Conservation (phyloP, 2,329 filamentous ascomycete genomes). For the Septoria linicola region DNA sequence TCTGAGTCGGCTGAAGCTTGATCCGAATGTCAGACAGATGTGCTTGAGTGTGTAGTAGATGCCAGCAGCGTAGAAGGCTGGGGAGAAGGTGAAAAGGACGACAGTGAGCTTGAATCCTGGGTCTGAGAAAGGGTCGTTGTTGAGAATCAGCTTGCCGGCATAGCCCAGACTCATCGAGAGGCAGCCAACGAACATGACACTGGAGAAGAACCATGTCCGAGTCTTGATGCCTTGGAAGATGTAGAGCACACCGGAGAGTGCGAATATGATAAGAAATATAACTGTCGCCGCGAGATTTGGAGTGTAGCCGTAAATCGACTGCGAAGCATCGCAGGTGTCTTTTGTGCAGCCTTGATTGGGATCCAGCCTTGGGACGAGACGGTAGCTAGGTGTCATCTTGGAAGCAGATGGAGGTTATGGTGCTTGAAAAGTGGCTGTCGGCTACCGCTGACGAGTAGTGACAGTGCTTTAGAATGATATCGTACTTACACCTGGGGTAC, state of each 20-base stretch:
- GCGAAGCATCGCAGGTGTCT: conserved; percentile 27
- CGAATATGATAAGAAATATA: conserved; percentile 43
- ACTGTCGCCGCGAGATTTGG: conserved; percentile 42
- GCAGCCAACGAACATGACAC: conserved; percentile 44
- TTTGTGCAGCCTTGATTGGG: conserved; percentile 33
- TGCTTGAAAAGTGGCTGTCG: neutral
- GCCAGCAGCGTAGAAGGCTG: conserved; percentile 47
- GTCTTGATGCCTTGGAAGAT: conserved; percentile 37
- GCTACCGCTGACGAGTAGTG: too few species aligned
- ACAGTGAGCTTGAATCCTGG: conserved; percentile 46
- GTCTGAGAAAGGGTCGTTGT: conserved; percentile 45
- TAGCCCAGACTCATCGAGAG: conserved; percentile 47
- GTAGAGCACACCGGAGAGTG: conserved; percentile 36
- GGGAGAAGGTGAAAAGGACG: conserved; percentile 46
- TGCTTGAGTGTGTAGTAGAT: conserved; percentile 46
- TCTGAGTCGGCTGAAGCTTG: conserved; percentile 29
- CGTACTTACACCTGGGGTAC: neutral
- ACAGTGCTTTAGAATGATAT: neutral
- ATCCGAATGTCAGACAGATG: conserved; percentile 45
- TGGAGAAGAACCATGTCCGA: conserved; percentile 43
- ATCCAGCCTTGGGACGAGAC: conserved; percentile 27
- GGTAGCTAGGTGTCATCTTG: conserved; percentile 12
- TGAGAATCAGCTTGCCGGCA: conserved; percentile 44
- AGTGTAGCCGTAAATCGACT: conserved; percentile 38
- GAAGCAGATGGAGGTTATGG: neutral